Conservation (phyloP, 2,329 filamentous ascomycete species). For the Lachnellula subtilissima region DNA sequence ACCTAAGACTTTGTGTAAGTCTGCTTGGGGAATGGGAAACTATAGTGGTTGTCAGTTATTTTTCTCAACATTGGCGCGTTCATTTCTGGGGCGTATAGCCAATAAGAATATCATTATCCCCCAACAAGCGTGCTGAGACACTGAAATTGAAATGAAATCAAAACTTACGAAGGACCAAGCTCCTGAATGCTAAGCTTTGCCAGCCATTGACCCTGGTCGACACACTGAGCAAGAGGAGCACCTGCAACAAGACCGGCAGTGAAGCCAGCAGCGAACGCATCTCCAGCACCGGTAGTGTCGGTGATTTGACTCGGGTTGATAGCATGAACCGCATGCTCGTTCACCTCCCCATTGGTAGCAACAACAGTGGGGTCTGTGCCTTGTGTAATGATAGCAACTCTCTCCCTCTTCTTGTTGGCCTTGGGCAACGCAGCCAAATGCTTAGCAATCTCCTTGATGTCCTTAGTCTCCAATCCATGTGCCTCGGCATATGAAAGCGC, state of each 20-base stretch:
- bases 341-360: slow-evolving; percentile 68
- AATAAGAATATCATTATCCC: not conserved
- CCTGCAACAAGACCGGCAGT: slow-evolving; percentile 83
- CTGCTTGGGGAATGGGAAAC: slow-evolving; percentile 80
- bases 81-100: not conserved
- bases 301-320: slow-evolving; percentile 76
- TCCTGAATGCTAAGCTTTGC: slow-evolving; percentile 92
- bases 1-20: slow-evolving; percentile 50
- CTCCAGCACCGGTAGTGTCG: slow-evolving; percentile 95
- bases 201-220: slow-evolving; percentile 96
- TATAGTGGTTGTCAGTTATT: slow-evolving; percentile 35
- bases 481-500: slow-evolving; percentile 81
- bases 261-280: slow-evolving; percentile 95
- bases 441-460: slow-evolving; percentile 81
- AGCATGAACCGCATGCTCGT: slow-evolving; percentile 74
- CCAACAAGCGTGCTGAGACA: not conserved
- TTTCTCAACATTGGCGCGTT: not conserved
- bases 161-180: slow-evolving; percentile 86
- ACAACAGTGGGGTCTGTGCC: slow-evolving; percentile 88
- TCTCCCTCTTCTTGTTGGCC: slow-evolving; percentile 79
- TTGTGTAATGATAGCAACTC: slow-evolving; percentile 89
- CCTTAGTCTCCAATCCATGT: slow-evolving; percentile 68
- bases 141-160: slow-evolving; percentile 9
- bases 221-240: slow-evolving; percentile 68
- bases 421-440: slow-evolving; percentile 84